phyloP scores from a whole-genome alignment of 768 basidiomycete genomes.

The Phanerodontia chrysosporium region DNA sequence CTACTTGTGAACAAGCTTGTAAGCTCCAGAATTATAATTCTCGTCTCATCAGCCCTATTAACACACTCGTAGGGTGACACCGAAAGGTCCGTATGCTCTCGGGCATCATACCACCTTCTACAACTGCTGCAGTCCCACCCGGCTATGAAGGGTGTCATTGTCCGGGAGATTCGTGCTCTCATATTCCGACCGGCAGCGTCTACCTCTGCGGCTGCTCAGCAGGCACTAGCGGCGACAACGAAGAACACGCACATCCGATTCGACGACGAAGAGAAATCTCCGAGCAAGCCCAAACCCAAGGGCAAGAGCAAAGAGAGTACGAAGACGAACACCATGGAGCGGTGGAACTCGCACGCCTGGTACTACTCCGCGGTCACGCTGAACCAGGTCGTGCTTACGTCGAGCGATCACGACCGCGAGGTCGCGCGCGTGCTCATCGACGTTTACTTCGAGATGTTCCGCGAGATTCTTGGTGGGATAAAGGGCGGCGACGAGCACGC shows the following conservation, averaged over 20 bases:
- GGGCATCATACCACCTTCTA: slow-evolving; percentile 85
- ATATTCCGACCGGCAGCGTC: slow-evolving; percentile 57
- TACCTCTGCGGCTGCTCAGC: slow-evolving; percentile 28
- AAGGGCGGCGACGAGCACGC: slow-evolving; percentile 27
- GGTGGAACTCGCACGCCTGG: slow-evolving; percentile 65
- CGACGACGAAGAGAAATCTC: slow-evolving; percentile 29
- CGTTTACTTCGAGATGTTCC: slow-evolving; percentile 93
- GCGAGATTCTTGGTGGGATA: slow-evolving; percentile 68
- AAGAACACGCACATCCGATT: slow-evolving; percentile 49
- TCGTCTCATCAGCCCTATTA: neutral
- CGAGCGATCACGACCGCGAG: slow-evolving; percentile 55
- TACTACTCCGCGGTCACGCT: slow-evolving; percentile 95
- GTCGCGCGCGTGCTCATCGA: slow-evolving; percentile 80
- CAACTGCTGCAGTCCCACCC: slow-evolving; percentile 89
- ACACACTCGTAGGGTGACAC: slow-evolving; percentile 66
- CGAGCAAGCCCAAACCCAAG: slow-evolving; percentile 14
- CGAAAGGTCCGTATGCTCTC: slow-evolving; percentile 82
- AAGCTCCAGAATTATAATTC: slow-evolving; percentile 21
- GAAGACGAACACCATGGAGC: slow-evolving; percentile 31
- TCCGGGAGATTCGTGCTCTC: slow-evolving; percentile 79
- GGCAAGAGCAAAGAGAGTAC: slow-evolving; percentile 1
- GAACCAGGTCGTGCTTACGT: slow-evolving; percentile 81
- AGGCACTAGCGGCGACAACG: slow-evolving; percentile 18
- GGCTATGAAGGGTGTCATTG: slow-evolving; percentile 85
- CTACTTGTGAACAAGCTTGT: slow-evolving; percentile 94